phyloP scores from a whole-genome alignment of 176 grass and related monocot species.

The Cenchrus purpureus region DNA sequence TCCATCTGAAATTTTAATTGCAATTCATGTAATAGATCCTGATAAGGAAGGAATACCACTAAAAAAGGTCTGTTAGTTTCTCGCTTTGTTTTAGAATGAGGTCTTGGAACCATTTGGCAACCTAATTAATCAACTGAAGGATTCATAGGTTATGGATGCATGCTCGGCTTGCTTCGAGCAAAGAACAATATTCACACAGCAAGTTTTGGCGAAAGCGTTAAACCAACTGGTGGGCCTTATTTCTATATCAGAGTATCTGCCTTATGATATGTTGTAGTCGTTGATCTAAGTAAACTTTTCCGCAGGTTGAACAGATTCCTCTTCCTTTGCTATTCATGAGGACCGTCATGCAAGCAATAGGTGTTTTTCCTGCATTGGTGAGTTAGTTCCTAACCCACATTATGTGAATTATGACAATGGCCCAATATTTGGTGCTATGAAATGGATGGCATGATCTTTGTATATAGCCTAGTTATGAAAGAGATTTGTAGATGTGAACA shows the following conservation, averaged over 20 bases:
- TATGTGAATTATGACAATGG: slow-evolving; percentile 1
- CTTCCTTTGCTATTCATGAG: slow-evolving; percentile 98
- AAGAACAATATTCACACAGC: slow-evolving; percentile 81
- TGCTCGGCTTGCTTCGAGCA: slow-evolving; percentile 92
- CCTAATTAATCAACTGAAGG: slow-evolving; percentile 27
- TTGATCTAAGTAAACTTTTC: slow-evolving; percentile 35
- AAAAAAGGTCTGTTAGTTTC: slow-evolving; percentile 68
- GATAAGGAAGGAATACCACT: slow-evolving; percentile 88
- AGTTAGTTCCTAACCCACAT: slow-evolving; percentile 36
- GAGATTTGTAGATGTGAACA: not conserved
- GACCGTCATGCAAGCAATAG: slow-evolving; percentile 94
- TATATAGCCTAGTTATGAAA: slow-evolving; percentile 12
- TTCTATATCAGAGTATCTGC: slow-evolving; percentile 7
- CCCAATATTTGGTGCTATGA: slow-evolving; percentile 20
- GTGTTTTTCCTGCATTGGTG: slow-evolving; percentile 87
- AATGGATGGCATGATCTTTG: slow-evolving; percentile 32
- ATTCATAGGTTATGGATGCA: slow-evolving; percentile 85
- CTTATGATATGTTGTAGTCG: slow-evolving; percentile 5
- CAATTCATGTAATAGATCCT: slow-evolving; percentile 91
- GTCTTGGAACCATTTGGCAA: not conserved
- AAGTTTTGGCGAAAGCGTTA: slow-evolving; percentile 90
- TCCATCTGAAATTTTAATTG: slow-evolving; percentile 91
- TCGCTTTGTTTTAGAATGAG: slow-evolving; percentile 2
- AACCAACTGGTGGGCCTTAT: slow-evolving; percentile 74
- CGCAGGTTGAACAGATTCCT: slow-evolving; percentile 96